A percentile compares a stretch with the other conserved stretches of the same genome.
Evolutionary conservation across 1,139 yeast species (phyloP).

Genomic region (Nakaseomyces sp.): DNA sequence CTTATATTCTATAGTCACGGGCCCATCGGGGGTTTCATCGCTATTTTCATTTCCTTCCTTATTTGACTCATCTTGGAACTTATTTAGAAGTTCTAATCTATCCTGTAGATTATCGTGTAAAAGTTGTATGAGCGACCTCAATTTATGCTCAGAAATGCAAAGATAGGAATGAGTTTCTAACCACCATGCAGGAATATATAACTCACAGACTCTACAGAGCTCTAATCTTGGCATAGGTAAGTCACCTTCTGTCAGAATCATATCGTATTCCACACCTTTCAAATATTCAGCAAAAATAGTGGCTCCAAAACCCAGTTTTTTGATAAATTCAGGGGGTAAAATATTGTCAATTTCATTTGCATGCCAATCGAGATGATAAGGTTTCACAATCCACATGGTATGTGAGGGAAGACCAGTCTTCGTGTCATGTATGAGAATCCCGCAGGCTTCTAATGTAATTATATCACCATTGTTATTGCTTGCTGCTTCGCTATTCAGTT

Average conservation of each 20-base stretch:
- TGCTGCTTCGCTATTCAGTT: too few relatives aligned
- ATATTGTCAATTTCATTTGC: slow-evolving; percentile 43
- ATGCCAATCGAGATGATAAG: slow-evolving; percentile 46
- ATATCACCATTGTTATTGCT: slow-evolving; percentile 44
- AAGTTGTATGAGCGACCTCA: slow-evolving; percentile 68
- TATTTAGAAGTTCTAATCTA: slow-evolving; percentile 35
- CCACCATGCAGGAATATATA: slow-evolving; percentile 93
- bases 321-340: slow-evolving; percentile 57
- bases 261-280: slow-evolving; percentile 49
- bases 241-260: slow-evolving; percentile 50
- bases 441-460: slow-evolving; percentile 86
- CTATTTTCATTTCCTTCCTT: slow-evolving; percentile 7
- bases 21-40: slow-evolving; percentile 7
- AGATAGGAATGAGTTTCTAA: slow-evolving; percentile 83
- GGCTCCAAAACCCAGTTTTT: slow-evolving; percentile 80
- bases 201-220: slow-evolving; percentile 87
- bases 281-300: slow-evolving; percentile 74
- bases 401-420: slow-evolving; percentile 53
- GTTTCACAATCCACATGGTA: slow-evolving; percentile 90
- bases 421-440: slow-evolving; percentile 73
- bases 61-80: slow-evolving; percentile 10
- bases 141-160: slow-evolving; percentile 77
- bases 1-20: slow-evolving; percentile 42
- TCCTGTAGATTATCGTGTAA: slow-evolving; percentile 74
- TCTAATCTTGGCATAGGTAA: slow-evolving; percentile 73